Evolutionary conservation across 1,284 basidiomycete genomes (phyloP).

Genomic region (Papiliotrema nemorosa): DNA sequence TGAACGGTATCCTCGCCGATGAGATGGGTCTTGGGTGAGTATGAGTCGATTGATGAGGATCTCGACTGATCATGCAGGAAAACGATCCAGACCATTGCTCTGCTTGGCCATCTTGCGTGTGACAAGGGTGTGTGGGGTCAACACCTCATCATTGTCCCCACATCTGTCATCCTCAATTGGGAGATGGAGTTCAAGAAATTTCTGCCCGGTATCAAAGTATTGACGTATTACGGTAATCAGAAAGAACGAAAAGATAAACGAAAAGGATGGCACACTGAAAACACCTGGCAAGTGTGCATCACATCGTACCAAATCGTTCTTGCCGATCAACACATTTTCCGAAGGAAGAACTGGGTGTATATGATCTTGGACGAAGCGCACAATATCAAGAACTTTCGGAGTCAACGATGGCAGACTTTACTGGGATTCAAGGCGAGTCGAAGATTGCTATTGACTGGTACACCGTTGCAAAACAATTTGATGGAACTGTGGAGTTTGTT

Average conservation of each 20-base stretch:
- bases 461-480: conserved; percentile 91
- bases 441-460: conserved; percentile 83
- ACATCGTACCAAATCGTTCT: conserved; percentile 92
- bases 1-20: conserved; percentile 80
- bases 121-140: conserved; percentile 96
- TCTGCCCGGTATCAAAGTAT: conserved; percentile 84
- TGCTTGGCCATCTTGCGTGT: conserved; percentile 89
- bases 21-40: conserved; percentile 86
- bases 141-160: conserved; percentile 91
- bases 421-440: conserved; percentile 91
- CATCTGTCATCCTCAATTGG: conserved; percentile 94
- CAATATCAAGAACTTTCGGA: conserved; percentile 98
- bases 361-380: conserved; percentile 96
- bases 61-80: conserved; percentile 58
- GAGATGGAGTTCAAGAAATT: conserved; percentile 99
- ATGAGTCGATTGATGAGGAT: background rate
- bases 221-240: conserved; percentile 87
- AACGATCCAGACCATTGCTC: conserved; percentile 92
- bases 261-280: conserved; percentile 89
- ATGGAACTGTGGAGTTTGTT: conserved; percentile 93
- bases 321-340: conserved; percentile 89
- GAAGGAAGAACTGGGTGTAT: conserved; percentile 93
- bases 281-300: conserved; percentile 92
- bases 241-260: conserved; percentile 91
- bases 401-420: conserved; percentile 90